Evolutionary conservation across 2,329 filamentous ascomycete species (phyloP), one percentile per base, ranked within the genome.

Genomic region (Pestalotiopsis sp.): DNA sequence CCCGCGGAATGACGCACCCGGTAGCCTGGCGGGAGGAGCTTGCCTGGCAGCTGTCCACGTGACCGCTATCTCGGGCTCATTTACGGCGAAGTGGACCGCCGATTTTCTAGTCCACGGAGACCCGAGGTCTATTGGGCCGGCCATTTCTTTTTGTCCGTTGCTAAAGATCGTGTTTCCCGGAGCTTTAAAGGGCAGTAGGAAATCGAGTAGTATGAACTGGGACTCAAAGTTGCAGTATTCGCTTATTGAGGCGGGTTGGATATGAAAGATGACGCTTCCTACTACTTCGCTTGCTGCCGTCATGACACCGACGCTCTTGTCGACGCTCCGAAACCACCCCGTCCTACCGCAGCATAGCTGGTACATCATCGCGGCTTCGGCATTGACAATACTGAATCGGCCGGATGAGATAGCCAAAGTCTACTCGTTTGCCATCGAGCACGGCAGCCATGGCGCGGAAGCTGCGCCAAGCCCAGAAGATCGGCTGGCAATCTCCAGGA

Each of bases 281-380:
- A 36, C 31, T 36, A 9, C 31, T 20, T 38, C 23, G 39, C 57
- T 59, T 45, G 55, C 14, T 23, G 68, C 76, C 31, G 70, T 83
- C 61, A 69, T 84, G 55, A 84, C 84, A 6, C 80, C 83, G 4
- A 70, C 78, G 2, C 73, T 87, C 13, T 75, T 87, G 11, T 74
- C 78, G 4, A 79, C 78, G 3, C 77, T 87, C 25, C 77, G 81
- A 38, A 77, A 74, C 41, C 77, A 81, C 39, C 80, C 82, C 3
- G 71, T 80, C 41, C 75, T 87, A 3, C 85, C 84, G 9, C 75
- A 71, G 6, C 76, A 86, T 31, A 79, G 79, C 3, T 87, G 85
- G 84, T 86, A 87, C 70, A 80, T 84, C 64, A 77, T 87, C 39
- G 78, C 82, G 9, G 81, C 82, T 7, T 81, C 83, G 1, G 81